Evolutionary conservation across 805 yeast genomes (phyloP), one percentile per base, ranked within the genome.

Genomic region (Cyberlindnera samutprakarnensis): DNA sequence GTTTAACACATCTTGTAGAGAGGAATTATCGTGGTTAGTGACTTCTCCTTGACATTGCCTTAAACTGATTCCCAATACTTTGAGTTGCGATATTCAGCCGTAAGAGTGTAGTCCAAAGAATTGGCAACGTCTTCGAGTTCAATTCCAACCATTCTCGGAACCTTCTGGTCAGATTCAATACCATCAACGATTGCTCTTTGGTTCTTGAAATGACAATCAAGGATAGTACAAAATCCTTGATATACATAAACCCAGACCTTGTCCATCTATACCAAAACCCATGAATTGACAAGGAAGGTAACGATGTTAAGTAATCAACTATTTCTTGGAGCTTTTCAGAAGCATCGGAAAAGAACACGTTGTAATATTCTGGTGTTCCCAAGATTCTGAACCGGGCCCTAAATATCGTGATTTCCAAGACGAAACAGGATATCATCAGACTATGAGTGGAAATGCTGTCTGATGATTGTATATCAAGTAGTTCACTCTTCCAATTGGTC

Each of bases 111-210:
- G 41, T 34, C 41, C 41, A 38, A 9, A 38, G 24, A 10, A 38
- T 38, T 13, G 19, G 27, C n/a, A 38, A 18, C 2, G 19, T 18
- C 19, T 22, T 38, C 5, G 38, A 22, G 28, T 38, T 31, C 26
- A 35, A 16, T 25, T 38, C 41, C 4, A 38, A 19, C 41, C 41
- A 38, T 20, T 38, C 41, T 20, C 41, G 32, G 27, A 34, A 38
- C 15, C 21, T 19, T 19, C 10, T 19, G 10, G 21, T 19, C 10
- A 19, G 7, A 10, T 19, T 19, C 10, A 19, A 10, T 10, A 19
- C 10, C 21, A 8, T 10, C 7, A 19, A 8, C 21, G 21, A 19
- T 19, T 19, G 21, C 10, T 19, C 21, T 19, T 19, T 19, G 10
- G 21, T 19, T 10, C 10, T 19, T 10, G 21, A 19, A 7, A 25